phyloP scores from a whole-genome alignment of 768 basidiomycete genomes.

The Russula virescens region DNA sequence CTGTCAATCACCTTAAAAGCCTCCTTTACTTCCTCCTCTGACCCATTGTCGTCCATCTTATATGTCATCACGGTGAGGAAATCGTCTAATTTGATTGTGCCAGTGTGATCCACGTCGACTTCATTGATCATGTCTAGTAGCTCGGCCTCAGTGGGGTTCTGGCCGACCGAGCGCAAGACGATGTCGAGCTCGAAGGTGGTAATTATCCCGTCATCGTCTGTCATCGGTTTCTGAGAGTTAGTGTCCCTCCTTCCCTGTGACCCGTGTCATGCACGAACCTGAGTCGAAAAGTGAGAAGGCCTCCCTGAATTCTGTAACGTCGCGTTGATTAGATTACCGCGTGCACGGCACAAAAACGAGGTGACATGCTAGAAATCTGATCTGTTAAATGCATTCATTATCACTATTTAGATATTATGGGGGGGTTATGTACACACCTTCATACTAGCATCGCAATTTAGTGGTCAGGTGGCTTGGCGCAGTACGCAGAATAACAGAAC shows the following conservation, averaged over 20 bases:
- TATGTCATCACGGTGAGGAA: constrained; percentile 82
- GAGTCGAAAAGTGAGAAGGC: constrained; percentile 98
- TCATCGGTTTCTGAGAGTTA: no score
- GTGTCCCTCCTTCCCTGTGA: no score
- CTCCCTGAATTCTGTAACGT: constrained; percentile 87
- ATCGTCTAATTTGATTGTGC: constrained; percentile 76
- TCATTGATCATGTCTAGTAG: constrained; percentile 95
- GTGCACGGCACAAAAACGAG: not conserved
- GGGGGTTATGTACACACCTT: constrained; percentile 39
- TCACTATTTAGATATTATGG: not conserved
- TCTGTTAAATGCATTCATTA: constrained; percentile 44
- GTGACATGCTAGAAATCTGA: constrained; percentile 76
- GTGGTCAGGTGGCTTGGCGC: not conserved
- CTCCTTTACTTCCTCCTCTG: constrained; percentile 92
- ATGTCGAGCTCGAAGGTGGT: constrained; percentile 87
- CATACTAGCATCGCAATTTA: constrained; percentile 38
- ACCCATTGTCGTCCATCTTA: constrained; percentile 88
- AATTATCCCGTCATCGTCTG: constrained; percentile 92
- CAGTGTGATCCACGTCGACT: constrained; percentile 84
- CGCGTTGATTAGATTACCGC: not conserved
- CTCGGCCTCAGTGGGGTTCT: constrained; percentile 90
- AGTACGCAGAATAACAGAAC: constrained; percentile 27
- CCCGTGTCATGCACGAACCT: constrained; percentile 47
- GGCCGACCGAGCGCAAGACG: constrained; percentile 88
- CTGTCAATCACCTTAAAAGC: constrained; percentile 98